Evolutionary conservation across 75 land plant genomes (phyloP).

Genomic region (Azolla pinnata): DNA sequence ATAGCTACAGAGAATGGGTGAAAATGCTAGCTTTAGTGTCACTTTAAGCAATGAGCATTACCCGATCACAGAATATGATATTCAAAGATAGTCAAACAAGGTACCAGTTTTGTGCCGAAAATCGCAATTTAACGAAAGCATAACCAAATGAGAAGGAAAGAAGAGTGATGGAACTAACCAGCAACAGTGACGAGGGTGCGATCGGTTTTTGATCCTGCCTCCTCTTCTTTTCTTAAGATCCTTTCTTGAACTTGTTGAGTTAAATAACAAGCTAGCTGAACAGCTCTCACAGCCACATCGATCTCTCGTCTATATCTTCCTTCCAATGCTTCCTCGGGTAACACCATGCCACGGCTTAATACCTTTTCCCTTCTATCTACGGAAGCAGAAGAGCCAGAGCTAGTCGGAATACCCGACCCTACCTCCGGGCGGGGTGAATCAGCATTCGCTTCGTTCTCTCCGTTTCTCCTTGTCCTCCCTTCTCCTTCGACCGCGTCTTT

Average conservation of each 20-base stretch:
- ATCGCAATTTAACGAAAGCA: too few species aligned
- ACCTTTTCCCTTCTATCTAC: background rate
- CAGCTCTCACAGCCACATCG: constrained; percentile 61
- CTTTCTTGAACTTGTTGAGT: constrained; percentile 64
- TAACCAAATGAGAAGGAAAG: too few species aligned
- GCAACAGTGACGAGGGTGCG: constrained; percentile 83
- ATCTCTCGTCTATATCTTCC: constrained; percentile 42
- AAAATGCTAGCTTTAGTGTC: too few species aligned
- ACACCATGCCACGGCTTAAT: background rate
- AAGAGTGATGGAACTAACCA: constrained; percentile 29
- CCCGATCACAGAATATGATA: too few species aligned
- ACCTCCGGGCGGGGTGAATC: background rate
- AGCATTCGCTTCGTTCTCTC: background rate
- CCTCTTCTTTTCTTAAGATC: constrained; percentile 36
- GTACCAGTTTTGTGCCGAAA: too few species aligned
- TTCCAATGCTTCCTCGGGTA: background rate
- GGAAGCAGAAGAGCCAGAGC: too few species aligned
- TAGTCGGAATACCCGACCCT: too few species aligned
- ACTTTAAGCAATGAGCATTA: too few species aligned
- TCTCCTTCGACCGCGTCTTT: too few species aligned
- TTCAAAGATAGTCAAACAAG: too few species aligned
- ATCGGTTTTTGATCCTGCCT: constrained; percentile 55
- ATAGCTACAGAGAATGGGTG: too few species aligned
- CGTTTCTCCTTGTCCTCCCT: background rate
- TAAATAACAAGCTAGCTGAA: constrained; percentile 76